A percentile compares a stretch with the other conserved stretches of the same genome.
phyloP scores from a whole-genome alignment of 257 asterid genomes.

The Oldenlandia corymbosa region DNA sequence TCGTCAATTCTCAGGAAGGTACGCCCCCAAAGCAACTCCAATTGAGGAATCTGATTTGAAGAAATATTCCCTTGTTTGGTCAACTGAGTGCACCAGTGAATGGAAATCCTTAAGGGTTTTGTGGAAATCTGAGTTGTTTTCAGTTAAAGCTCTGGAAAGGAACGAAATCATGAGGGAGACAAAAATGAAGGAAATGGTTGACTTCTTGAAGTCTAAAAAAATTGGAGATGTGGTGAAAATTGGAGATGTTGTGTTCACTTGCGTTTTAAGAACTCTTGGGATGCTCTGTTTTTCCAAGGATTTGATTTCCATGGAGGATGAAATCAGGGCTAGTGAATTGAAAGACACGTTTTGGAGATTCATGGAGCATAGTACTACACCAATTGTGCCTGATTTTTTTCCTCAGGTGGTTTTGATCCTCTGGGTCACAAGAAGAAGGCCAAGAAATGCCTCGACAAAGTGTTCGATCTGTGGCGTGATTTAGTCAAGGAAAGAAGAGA shows the following conservation, averaged over 20 bases:
- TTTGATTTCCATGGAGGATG: constrained; percentile 26
- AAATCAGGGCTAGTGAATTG: constrained; percentile 12
- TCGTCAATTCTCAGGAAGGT: constrained; percentile 23
- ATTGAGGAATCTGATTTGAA: constrained; percentile 19
- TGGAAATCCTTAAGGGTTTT: constrained; percentile 28
- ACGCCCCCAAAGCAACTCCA: constrained; percentile 24
- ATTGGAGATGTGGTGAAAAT: constrained; percentile 26
- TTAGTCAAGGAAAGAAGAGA: constrained; percentile 24
- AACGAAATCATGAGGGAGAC: constrained; percentile 22
- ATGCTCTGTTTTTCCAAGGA: constrained; percentile 29
- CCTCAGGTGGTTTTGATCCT: too few relatives aligned
- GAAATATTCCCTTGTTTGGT: constrained; percentile 29
- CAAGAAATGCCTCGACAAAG: constrained; percentile 36
- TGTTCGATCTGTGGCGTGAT: constrained; percentile 32
- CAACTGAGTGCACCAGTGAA: constrained; percentile 14
- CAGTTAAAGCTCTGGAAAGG: constrained; percentile 25
- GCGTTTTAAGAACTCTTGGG: constrained; percentile 33
- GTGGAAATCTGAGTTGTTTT: constrained; percentile 35
- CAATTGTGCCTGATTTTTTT: too few relatives aligned
- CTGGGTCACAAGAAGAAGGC: too few relatives aligned
- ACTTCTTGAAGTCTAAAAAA: constrained; percentile 22
- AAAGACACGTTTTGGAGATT: constrained; percentile 22
- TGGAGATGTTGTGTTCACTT: constrained; percentile 23
- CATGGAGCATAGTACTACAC: too few relatives aligned
- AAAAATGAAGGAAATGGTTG: constrained; percentile 32